A percentile compares a stretch with the other conserved stretches of the same genome.
Conservation (phyloP, 495 filamentous ascomycete species). For the Penicillium maclennaniae region DNA sequence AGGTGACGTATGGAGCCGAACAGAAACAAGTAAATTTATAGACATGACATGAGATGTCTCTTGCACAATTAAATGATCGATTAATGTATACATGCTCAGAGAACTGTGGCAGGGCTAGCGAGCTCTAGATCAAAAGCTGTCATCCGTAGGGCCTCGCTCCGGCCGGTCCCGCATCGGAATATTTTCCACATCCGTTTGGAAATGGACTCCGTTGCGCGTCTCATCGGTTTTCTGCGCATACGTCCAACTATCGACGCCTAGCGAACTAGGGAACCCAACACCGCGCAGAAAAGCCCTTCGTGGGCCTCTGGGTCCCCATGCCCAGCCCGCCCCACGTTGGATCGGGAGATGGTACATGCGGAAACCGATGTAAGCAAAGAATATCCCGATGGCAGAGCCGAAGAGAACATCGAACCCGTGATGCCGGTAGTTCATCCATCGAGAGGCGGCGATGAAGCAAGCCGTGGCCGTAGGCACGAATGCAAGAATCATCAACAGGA, state of each 20-base stretch:
- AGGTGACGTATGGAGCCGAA: not conserved
- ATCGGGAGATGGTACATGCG: slow-evolving; percentile 69
- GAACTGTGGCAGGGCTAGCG: not conserved
- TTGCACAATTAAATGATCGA: not conserved
- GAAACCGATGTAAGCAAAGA: slow-evolving; percentile 54
- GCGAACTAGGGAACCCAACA: slow-evolving; percentile 51
- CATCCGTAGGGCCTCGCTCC: not conserved
- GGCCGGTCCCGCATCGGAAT: slow-evolving; percentile 5
- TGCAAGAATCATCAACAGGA: slow-evolving; percentile 52
- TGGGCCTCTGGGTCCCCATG: slow-evolving; percentile 44
- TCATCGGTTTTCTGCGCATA: not conserved
- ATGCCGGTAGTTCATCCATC: slow-evolving; percentile 62
- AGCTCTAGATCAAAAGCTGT: slow-evolving; percentile 1
- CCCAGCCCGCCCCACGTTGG: slow-evolving; percentile 53
- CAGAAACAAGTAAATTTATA: not conserved
- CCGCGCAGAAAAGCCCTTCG: slow-evolving; percentile 55
- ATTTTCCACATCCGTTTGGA: slow-evolving; percentile 10
- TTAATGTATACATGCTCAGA: not conserved
- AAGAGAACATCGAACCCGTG: slow-evolving; percentile 62
- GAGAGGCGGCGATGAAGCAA: slow-evolving; percentile 57
- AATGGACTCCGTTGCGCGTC: not conserved
- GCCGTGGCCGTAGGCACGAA: slow-evolving; percentile 56
- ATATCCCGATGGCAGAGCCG: slow-evolving; percentile 54
- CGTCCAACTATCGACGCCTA: slow-evolving; percentile 36
- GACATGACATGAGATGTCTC: not conserved